Percentiles rank a stretch among this genome's conserved stretches.
Evolutionary conservation across 306 rosid genomes (phyloP).

Genomic region (Begonia loranthoides): DNA sequence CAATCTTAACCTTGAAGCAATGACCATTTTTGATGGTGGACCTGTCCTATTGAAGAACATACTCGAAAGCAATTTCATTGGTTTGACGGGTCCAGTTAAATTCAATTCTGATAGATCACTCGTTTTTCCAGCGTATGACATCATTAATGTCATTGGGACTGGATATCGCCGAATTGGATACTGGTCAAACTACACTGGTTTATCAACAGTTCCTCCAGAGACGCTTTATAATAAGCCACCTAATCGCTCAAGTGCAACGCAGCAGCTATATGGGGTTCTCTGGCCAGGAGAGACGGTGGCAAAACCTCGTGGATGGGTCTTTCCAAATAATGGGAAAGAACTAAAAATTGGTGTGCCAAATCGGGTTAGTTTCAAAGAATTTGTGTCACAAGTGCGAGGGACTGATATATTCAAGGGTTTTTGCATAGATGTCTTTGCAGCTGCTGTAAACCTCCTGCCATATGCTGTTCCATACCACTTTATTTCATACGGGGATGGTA

Average conservation of each 20-base stretch:
- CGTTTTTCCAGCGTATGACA: constrained; percentile 64
- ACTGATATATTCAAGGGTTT: constrained; percentile 71
- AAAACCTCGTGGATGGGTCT: constrained; percentile 96
- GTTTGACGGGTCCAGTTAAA: constrained; percentile 63
- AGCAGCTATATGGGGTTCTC: constrained; percentile 41
- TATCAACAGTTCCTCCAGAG: constrained; percentile 72
- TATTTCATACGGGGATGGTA: constrained; percentile 66
- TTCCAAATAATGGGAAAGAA: constrained; percentile 73
- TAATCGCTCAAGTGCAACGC: constrained; percentile 60
- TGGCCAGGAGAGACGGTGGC: constrained; percentile 86
- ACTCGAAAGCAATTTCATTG: constrained; percentile 45
- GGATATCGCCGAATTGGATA: constrained; percentile 68
- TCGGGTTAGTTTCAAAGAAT: constrained; percentile 59
- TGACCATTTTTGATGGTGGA: constrained; percentile 80
- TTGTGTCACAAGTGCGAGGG: constrained; percentile 48
- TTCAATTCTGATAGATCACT: constrained; percentile 44
- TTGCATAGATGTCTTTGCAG: constrained; percentile 72
- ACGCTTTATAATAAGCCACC: constrained; percentile 54
- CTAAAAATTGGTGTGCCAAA: constrained; percentile 73
- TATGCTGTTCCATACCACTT: constrained; percentile 71
- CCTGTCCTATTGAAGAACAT: constrained; percentile 45
- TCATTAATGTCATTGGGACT: constrained; percentile 63
- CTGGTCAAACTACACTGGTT: constrained; percentile 93
- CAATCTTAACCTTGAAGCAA: constrained; percentile 62
- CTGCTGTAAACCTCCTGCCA: constrained; percentile 70